Percentiles rank a stretch among this genome's conserved stretches.
Evolutionary conservation across 2,329 filamentous ascomycete species (phyloP).

Genomic region (Arthrobotrys conoides): DNA sequence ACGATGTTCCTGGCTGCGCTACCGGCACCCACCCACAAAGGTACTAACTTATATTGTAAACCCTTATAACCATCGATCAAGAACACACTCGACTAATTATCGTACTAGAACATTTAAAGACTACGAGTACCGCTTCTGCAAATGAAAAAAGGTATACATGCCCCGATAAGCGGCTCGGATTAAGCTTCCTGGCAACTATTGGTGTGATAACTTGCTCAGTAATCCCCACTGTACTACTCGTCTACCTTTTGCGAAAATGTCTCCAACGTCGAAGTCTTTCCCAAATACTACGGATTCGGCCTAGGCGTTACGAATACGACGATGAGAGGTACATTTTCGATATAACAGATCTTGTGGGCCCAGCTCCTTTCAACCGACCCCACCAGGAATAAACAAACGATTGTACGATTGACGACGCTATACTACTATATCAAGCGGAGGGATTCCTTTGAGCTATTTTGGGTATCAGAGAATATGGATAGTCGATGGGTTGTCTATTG

Average conservation of each 20-base stretch:
- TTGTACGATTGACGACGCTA: too few relatives aligned
- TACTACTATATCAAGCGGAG: background rate
- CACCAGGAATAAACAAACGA: background rate
- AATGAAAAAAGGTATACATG: background rate
- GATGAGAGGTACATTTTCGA: background rate
- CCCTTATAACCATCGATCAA: too few relatives aligned
- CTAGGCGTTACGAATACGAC: background rate
- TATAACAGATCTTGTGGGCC: background rate
- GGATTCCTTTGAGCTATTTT: background rate
- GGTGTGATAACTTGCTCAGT: background rate
- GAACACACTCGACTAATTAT: too few relatives aligned
- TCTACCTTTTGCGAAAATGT: background rate
- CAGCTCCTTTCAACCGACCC: background rate
- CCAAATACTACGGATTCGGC: background rate
- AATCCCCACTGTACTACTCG: background rate
- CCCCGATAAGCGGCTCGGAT: background rate
- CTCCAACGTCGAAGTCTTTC: background rate
- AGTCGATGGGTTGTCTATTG: background rate
- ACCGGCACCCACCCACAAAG: too few relatives aligned
- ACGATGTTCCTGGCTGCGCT: too few relatives aligned
- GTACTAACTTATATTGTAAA: too few relatives aligned
- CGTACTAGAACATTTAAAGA: too few relatives aligned
- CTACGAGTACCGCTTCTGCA: background rate
- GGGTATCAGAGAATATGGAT: background rate
- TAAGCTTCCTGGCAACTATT: background rate